phyloP scores from a whole-genome alignment of 2,329 filamentous ascomycete species.

The Sclerotinia glacialis region DNA sequence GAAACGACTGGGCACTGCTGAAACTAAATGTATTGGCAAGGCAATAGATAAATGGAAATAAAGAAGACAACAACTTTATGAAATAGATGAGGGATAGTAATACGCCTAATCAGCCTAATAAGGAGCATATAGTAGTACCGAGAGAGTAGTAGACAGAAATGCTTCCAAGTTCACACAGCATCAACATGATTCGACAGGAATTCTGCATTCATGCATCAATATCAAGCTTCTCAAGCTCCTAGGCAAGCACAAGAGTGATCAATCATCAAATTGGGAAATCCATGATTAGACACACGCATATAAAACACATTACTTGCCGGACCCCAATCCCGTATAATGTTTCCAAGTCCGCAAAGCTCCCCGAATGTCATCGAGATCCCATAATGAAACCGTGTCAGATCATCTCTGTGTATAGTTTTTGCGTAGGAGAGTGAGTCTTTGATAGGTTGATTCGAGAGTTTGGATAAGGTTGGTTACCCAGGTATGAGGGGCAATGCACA shows the following conservation, averaged over 20 bases:
- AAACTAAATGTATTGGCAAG: neutral
- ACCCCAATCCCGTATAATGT: constrained; percentile 2
- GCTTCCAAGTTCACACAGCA: constrained; percentile 4
- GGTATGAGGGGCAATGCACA: constrained; percentile 6
- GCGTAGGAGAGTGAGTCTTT: neutral
- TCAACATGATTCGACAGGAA: neutral
- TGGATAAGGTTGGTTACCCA: neutral
- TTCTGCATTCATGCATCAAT: neutral
- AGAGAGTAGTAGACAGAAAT: neutral
- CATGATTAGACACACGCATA: constrained; percentile 2
- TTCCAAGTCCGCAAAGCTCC: neutral
- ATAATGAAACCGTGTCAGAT: neutral
- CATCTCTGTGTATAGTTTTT: neutral
- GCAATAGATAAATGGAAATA: constrained; percentile 15
- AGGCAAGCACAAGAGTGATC: constrained; percentile 1
- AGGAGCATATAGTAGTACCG: constrained; percentile 1
- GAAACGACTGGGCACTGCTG: constrained; percentile 7
- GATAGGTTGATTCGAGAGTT: neutral
- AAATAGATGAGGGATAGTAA: neutral
- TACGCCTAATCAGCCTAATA: neutral
- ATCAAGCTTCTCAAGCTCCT: constrained; percentile 4
- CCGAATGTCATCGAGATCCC: constrained; percentile 12
- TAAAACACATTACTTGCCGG: neutral
- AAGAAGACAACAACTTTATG: neutral
- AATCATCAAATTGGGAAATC: neutral